A percentile compares a stretch with the other conserved stretches of the same genome.
Conservation (phyloP, 73 alveolate species). For the Paramecium caudatum region DNA sequence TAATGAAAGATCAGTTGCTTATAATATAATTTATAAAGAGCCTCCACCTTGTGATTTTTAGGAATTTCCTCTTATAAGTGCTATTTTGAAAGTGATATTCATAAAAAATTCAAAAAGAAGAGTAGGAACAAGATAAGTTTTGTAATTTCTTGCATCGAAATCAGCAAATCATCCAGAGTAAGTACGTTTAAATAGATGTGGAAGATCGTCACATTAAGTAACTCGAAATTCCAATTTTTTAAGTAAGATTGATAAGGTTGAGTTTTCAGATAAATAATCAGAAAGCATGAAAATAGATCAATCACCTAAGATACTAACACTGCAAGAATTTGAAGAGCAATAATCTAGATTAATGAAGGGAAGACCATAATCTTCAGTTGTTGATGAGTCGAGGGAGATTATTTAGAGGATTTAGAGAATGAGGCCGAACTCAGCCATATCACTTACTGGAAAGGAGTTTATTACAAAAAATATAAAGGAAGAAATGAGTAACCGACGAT, state of each 20-base stretch:
- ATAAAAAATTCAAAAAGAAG: slow-evolving; percentile 38
- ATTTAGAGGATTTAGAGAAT: slow-evolving; percentile 24
- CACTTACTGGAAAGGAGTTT: slow-evolving; percentile 40
- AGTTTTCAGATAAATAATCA: slow-evolving; percentile 22
- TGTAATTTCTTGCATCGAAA: slow-evolving; percentile 15
- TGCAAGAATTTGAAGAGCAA: slow-evolving; percentile 33
- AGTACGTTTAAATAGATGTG: not conserved
- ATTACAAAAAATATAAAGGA: slow-evolving; percentile 18
- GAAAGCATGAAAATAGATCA: slow-evolving; percentile 36
- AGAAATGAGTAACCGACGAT: slow-evolving; percentile 20
- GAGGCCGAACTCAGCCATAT: slow-evolving; percentile 61
- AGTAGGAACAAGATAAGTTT: not conserved
- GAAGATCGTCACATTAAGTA: not conserved
- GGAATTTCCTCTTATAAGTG: slow-evolving; percentile 24
- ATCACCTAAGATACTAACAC: not conserved
- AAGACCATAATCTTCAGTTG: slow-evolving; percentile 12
- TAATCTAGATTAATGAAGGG: not conserved
- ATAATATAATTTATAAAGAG: slow-evolving; percentile 45
- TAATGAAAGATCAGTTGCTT: slow-evolving; percentile 17
- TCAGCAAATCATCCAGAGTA: not conserved
- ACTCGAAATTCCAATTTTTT: not conserved
- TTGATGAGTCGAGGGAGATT: not conserved
- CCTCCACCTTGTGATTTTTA: slow-evolving; percentile 22
- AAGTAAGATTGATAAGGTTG: not conserved
- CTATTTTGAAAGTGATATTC: slow-evolving; percentile 21